Conservation (phyloP, 768 basidiomycete genomes). For the Tylopilus balloui region DNA sequence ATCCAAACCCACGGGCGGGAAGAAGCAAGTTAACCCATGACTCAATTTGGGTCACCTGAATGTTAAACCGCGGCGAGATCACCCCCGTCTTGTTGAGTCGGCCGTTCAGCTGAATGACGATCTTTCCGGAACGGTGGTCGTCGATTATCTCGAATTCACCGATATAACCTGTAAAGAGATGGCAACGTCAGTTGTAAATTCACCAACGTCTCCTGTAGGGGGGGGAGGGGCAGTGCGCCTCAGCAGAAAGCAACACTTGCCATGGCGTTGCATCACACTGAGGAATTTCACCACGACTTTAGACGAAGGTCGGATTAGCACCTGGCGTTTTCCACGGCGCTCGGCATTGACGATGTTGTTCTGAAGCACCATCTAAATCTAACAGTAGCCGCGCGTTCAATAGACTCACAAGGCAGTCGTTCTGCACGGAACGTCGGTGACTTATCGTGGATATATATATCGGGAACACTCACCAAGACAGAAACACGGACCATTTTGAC, state of each 20-base stretch:
- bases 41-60: slow-evolving; percentile 89
- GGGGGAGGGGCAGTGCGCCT: not conserved
- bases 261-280: slow-evolving; percentile 98
- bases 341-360: slow-evolving; percentile 99
- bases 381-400: not conserved
- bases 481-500: slow-evolving; percentile 83
- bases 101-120: slow-evolving; percentile 97
- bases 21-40: slow-evolving; percentile 95
- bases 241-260: slow-evolving; percentile 42
- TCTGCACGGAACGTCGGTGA: slow-evolving; percentile 22
- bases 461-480: slow-evolving; percentile 51
- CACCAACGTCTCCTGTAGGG: not conserved
- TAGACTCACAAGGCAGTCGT: slow-evolving; percentile 55
- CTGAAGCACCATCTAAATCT: slow-evolving; percentile 32
- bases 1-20: slow-evolving; percentile 94
- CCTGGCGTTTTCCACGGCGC: slow-evolving; percentile 99
- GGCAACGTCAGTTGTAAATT: not conserved
- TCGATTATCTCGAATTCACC: slow-evolving; percentile 99
- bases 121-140: slow-evolving; percentile 97
- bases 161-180: slow-evolving; percentile 70
- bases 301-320: slow-evolving; percentile 93
- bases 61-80: slow-evolving; percentile 98
- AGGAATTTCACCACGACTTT: slow-evolving; percentile 99
- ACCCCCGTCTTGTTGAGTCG: slow-evolving; percentile 99
- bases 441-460: not conserved